Base-by-base conservation (phyloP, 805 yeast genomes). In the Starmerella apicola region DNA sequence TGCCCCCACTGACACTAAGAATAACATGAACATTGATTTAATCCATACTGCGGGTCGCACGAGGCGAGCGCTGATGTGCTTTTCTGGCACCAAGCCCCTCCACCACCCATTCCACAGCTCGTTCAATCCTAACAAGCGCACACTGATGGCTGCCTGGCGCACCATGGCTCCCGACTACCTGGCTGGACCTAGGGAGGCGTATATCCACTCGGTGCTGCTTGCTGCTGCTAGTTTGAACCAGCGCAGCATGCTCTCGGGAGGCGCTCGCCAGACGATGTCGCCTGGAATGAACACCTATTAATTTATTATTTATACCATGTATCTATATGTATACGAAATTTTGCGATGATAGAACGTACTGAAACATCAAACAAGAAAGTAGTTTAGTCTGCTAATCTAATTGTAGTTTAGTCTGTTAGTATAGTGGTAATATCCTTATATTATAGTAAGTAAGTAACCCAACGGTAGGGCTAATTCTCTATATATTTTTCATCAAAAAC, bases 191-290 rank as follows among this genome's bases (percentile, higher is more conserved):
- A 42, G 52, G 9, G 50, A 43, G 30, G 55, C 54, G 21, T 48
- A 43, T 44, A 50, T 40, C 33, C 51, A 44, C 37, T 39, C 44
- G 36, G 55, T 48, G 17, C 38, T 48, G 22, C 46, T 49, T 5
- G 54, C 53, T 7, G 56, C 57, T 9, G 47, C 45, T 10, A 48
- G 60, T 36, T 46, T 53, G 24, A 54, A 42, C 32, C 44, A 47
- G 21, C 46, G 58, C 24, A 49, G 60, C 43, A 36, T 58, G 34
- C 43, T 46, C 28, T 43, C 59, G 1, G 62, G 62, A 26, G 42
- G 49, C 18, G 60, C 61, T 8, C 49, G 57, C 18, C 56, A 57
- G 44, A 58, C 54, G 4, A 49, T 51, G 49, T 54, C 51, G 9
- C 54, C 52, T 3, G 24, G 20, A 12, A 5, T 32, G 13, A 18